These are phyloP conservation scores for Phytophthora tentaculata DNA, from an alignment of 352 stramenopile genomes.

Conservation along the genomic window DNA sequence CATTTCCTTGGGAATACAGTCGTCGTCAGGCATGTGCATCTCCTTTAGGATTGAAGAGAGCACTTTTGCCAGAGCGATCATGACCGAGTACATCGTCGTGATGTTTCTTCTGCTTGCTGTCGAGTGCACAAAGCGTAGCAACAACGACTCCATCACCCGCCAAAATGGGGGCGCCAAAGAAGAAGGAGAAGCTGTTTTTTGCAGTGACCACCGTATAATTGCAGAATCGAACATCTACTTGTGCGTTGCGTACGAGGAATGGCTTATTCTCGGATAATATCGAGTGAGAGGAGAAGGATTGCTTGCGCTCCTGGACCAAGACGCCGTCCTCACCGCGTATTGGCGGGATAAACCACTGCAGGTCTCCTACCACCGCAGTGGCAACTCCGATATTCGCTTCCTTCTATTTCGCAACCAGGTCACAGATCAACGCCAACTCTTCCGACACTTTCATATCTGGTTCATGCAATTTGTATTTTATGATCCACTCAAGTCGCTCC, in stretches of 20 bases:
- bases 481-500: conserved; percentile 42
- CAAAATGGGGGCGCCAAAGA: conserved; percentile 48
- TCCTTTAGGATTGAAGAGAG: no score
- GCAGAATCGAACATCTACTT: conserved; percentile 59
- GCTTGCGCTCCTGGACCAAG: conserved; percentile 23
- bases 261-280: conserved; percentile 36
- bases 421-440: conserved; percentile 52
- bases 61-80: conserved; percentile 39
- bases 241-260: conserved; percentile 52
- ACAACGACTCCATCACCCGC: conserved; percentile 29
- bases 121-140: conserved; percentile 49
- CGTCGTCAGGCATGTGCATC: no score
- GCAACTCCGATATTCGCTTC: conserved; percentile 42
- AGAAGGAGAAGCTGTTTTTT: conserved; percentile 40
- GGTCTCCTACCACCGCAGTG: conserved; percentile 34
- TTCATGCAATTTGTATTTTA: conserved; percentile 31
- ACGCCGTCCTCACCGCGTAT: conserved; percentile 17
- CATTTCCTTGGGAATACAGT: no score
- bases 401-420: conserved; percentile 57
- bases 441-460: conserved; percentile 25
- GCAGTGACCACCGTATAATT: conserved; percentile 36
- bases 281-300: conserved; percentile 49
- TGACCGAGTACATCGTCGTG: conserved; percentile 65
- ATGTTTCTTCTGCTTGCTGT: conserved; percentile 47
- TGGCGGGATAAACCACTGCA: conserved; percentile 32